Conservation (phyloP, 257 asterid species). For the Solanum neorickii region DNA sequence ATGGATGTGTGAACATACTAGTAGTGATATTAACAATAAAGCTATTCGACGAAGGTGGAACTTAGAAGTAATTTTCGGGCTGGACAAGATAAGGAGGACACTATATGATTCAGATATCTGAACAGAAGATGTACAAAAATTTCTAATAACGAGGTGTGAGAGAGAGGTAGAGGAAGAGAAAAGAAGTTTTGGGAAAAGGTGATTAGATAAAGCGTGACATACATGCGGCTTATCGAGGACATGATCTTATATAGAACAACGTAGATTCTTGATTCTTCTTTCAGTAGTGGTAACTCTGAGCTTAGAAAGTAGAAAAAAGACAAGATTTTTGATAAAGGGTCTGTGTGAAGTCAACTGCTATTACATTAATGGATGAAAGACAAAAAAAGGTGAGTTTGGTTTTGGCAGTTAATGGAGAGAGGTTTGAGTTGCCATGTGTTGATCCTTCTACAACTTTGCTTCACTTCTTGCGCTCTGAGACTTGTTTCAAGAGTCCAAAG, state of each 20-base stretch:
- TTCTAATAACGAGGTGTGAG: neutral
- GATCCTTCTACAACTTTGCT: conserved; percentile 57
- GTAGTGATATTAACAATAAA: no score
- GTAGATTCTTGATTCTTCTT: neutral
- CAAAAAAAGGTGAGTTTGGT: neutral
- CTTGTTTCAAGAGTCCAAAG: conserved; percentile 67
- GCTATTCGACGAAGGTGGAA: neutral
- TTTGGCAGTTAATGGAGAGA: neutral
- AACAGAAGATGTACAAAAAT: neutral
- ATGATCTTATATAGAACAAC: no score
- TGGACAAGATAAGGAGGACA: neutral
- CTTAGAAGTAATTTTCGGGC: no score
- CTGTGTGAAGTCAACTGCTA: neutral
- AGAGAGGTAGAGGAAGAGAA: neutral
- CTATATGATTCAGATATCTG: no score
- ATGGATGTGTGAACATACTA: neutral
- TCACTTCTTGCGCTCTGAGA: conserved; percentile 48
- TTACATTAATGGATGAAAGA: neutral
- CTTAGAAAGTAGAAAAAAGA: neutral
- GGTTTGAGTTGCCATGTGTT: neutral
- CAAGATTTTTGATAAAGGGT: neutral
- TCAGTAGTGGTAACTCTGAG: neutral
- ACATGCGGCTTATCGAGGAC: no score
- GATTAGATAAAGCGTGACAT: neutral
- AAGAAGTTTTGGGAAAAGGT: neutral